Conservation (phyloP, 1,284 basidiomycete genomes). For the Hypsizygus ulmarius region DNA sequence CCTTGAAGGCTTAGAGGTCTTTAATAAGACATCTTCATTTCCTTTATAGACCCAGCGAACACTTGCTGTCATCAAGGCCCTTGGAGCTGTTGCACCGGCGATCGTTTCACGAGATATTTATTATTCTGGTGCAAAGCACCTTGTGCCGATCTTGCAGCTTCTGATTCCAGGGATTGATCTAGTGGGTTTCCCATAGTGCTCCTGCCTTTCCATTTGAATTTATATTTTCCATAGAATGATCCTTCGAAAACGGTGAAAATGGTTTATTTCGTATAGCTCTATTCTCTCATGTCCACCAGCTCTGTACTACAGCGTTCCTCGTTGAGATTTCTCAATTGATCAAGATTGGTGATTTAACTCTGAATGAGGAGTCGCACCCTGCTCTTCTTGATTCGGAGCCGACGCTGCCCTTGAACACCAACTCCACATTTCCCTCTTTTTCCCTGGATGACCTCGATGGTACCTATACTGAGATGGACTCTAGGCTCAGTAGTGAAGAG, state of each 20-base stretch:
- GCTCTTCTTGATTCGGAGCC: conserved; percentile 32
- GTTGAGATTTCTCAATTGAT: conserved; percentile 81
- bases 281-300: conserved; percentile 32
- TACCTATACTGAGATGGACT: conserved; percentile 18
- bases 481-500: conserved; percentile 47
- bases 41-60: conserved; percentile 73
- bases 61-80: conserved; percentile 81
- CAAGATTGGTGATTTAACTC: conserved; percentile 74
- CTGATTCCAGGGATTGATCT: conserved; percentile 85
- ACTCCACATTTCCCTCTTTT: conserved; percentile 34
- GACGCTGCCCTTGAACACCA: conserved; percentile 26
- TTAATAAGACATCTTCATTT: conserved; percentile 4
- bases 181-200: conserved; percentile 44
- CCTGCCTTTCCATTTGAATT: conserved; percentile 3
- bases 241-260: conserved; percentile 78
- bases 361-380: conserved; percentile 28
- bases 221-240: conserved; percentile 62
- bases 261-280: background rate
- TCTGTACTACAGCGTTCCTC: conserved; percentile 75
- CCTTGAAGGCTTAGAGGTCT: background rate
- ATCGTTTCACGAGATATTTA: conserved; percentile 78
- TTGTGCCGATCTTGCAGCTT: conserved; percentile 83
- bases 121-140: conserved; percentile 78
- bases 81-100: conserved; percentile 77
- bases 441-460: conserved; percentile 34